Conservation (phyloP, 2,329 filamentous ascomycete genomes). For the Emergomyces africanus region DNA sequence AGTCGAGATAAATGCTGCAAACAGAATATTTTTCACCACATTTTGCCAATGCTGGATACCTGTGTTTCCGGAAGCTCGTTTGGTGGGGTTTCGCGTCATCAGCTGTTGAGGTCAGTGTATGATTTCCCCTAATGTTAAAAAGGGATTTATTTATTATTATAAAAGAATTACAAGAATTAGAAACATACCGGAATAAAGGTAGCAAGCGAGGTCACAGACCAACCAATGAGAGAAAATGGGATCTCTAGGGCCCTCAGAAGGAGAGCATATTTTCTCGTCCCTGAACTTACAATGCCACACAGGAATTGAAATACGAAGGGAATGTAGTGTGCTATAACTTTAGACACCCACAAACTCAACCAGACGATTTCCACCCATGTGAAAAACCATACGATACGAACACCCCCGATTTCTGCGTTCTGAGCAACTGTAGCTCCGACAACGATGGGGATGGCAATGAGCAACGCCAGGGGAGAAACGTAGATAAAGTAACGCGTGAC, state of each 20-base stretch:
- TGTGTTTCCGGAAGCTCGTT: constrained; percentile 20
- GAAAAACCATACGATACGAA: constrained; percentile 49
- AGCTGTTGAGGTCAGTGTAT: constrained; percentile 11
- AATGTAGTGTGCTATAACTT: constrained; percentile 46
- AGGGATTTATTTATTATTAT: too few relatives aligned
- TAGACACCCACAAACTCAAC: constrained; percentile 50
- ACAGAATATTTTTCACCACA: constrained; percentile 46
- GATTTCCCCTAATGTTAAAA: neutral
- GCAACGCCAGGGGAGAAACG: constrained; percentile 42
- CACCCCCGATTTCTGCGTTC: constrained; percentile 40
- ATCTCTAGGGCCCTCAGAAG: constrained; percentile 47
- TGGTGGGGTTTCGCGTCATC: constrained; percentile 32
- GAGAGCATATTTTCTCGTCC: constrained; percentile 50
- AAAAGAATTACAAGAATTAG: neutral
- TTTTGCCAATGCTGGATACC: constrained; percentile 37
- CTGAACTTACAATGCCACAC: constrained; percentile 50
- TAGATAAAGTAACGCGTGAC: constrained; percentile 53
- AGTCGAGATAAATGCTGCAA: constrained; percentile 43
- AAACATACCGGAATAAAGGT: constrained; percentile 43
- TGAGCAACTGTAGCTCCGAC: constrained; percentile 42
- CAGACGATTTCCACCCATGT: constrained; percentile 53
- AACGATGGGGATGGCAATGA: constrained; percentile 52
- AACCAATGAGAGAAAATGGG: constrained; percentile 47
- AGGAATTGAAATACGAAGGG: constrained; percentile 49
- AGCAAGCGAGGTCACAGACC: constrained; percentile 46